Conservation (phyloP, 176 grass and related monocot genomes). For the Tillandsia fasciculata region DNA sequence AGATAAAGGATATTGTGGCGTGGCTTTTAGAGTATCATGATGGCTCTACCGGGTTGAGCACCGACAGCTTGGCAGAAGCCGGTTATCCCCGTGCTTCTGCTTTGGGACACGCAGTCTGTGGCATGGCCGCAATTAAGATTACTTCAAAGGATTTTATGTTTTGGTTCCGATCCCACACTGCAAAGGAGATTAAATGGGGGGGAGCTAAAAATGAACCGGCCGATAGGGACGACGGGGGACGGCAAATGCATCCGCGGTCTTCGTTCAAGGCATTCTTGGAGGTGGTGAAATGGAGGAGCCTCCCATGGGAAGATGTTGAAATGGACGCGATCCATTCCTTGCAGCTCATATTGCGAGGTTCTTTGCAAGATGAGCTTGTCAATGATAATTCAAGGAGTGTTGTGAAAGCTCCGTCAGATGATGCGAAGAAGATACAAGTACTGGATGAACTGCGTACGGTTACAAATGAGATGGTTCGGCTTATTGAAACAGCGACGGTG, state of each 20-base stretch:
- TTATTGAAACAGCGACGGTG: slow-evolving; percentile 84
- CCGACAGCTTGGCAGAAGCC: slow-evolving; percentile 81
- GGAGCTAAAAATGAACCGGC: slow-evolving; percentile 70
- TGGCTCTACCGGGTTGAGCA: slow-evolving; percentile 76
- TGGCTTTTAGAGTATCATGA: slow-evolving; percentile 84
- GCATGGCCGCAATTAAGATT: slow-evolving; percentile 91
- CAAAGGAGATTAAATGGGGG: slow-evolving; percentile 96
- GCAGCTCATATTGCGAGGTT: slow-evolving; percentile 82
- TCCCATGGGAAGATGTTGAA: slow-evolving; percentile 96
- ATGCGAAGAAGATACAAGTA: slow-evolving; percentile 59
- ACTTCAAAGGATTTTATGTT: slow-evolving; percentile 81
- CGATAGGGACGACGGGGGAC: slow-evolving; percentile 47
- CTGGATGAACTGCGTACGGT: slow-evolving; percentile 71
- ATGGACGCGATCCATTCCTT: slow-evolving; percentile 99
- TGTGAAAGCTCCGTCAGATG: slow-evolving; percentile 56
- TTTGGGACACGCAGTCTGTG: slow-evolving; percentile 68
- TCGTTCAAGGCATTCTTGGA: slow-evolving; percentile 97
- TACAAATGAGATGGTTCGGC: slow-evolving; percentile 84
- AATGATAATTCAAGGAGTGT: slow-evolving; percentile 50
- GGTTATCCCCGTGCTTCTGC: slow-evolving; percentile 64
- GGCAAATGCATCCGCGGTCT: slow-evolving; percentile 81
- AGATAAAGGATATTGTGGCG: slow-evolving; percentile 59
- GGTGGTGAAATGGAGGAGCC: slow-evolving; percentile 88
- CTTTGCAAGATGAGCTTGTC: slow-evolving; percentile 44
- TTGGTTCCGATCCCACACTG: slow-evolving; percentile 82